Evolutionary conservation across 148 eudicot genomes (phyloP).

Genomic region (Tetragonia tetragonoides): DNA sequence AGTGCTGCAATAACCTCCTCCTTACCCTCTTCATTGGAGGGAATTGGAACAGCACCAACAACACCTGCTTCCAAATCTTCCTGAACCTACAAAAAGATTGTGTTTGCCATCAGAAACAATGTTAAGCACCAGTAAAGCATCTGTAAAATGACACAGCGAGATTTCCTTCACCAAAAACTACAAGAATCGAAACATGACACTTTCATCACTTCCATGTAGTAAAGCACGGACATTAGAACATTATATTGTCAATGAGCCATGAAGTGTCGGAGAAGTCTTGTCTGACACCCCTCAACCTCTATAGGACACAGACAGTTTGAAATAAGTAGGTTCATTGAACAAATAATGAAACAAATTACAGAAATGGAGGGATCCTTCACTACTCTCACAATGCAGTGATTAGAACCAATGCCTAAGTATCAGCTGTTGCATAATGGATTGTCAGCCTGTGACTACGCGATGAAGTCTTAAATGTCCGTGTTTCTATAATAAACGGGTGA

Average conservation of each 20-base stretch:
- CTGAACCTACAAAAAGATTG: constrained; percentile 48
- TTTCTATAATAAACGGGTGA: not conserved
- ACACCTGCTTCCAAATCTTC: constrained; percentile 68
- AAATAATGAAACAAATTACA: too few relatives aligned
- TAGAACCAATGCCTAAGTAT: too few relatives aligned
- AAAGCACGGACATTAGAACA: not conserved
- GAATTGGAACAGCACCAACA: constrained; percentile 70
- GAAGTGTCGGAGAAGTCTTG: not conserved
- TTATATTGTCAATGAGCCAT: not conserved
- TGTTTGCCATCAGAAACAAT: not conserved
- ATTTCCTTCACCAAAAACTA: too few relatives aligned
- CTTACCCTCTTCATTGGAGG: constrained; percentile 59
- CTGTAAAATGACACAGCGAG: not conserved
- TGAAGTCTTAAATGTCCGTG: too few relatives aligned
- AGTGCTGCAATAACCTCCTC: constrained; percentile 75
- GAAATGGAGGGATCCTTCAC: too few relatives aligned
- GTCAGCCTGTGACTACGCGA: too few relatives aligned
- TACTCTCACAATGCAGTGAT: too few relatives aligned
- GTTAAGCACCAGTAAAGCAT: not conserved
- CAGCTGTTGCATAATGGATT: too few relatives aligned
- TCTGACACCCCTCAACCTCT: not conserved
- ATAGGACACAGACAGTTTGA: too few relatives aligned
- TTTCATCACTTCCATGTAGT: too few relatives aligned
- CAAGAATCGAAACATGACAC: too few relatives aligned
- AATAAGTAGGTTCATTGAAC: too few relatives aligned